Conservation (phyloP, 352 stramenopile genomes). For the Halophytophthora polymorphica region DNA sequence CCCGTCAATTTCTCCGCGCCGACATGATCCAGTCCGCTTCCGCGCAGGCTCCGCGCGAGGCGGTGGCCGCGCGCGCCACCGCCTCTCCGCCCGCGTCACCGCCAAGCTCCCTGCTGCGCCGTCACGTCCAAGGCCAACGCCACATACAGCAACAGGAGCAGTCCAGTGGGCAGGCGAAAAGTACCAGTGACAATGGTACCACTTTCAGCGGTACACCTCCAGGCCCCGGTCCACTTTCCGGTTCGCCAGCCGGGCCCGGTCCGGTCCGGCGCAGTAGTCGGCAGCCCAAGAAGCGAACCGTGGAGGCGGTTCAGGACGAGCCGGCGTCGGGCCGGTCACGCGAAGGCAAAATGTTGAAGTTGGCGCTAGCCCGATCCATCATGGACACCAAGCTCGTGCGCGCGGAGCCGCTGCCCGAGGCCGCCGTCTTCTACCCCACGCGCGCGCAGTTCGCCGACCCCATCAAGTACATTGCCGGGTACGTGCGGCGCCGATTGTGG, state of each 20-base stretch:
- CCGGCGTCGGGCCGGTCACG: conserved; percentile 15
- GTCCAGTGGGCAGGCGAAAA: neutral
- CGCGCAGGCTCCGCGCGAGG: neutral
- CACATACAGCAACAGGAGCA: too few species aligned
- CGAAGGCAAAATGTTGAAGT: conserved; percentile 62
- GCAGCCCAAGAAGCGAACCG: conserved; percentile 36
- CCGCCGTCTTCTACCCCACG: conserved; percentile 75
- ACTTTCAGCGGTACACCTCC: neutral
- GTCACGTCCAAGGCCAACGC: conserved; percentile 23
- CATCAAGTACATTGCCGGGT: conserved; percentile 86
- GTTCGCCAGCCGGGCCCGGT: neutral
- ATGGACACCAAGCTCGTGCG: conserved; percentile 48
- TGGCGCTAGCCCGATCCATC: conserved; percentile 48
- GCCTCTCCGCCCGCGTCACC: conserved; percentile 8
- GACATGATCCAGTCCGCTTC: too few species aligned
- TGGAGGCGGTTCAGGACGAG: conserved; percentile 26
- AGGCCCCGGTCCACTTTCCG: too few species aligned
- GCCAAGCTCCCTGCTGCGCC: conserved; percentile 12
- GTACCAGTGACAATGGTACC: conserved; percentile 33
- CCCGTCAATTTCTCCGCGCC: too few species aligned
- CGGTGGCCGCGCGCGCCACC: conserved; percentile 8
- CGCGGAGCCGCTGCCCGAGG: conserved; percentile 26
- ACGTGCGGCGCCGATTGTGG: conserved; percentile 3
- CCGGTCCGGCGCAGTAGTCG: conserved; percentile 20
- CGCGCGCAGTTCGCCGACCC: conserved; percentile 85